A percentile compares a stretch with the other conserved stretches of the same genome.
phyloP scores from a whole-genome alignment of 805 yeast genomes.

The Wickerhamiella domercqiae region DNA sequence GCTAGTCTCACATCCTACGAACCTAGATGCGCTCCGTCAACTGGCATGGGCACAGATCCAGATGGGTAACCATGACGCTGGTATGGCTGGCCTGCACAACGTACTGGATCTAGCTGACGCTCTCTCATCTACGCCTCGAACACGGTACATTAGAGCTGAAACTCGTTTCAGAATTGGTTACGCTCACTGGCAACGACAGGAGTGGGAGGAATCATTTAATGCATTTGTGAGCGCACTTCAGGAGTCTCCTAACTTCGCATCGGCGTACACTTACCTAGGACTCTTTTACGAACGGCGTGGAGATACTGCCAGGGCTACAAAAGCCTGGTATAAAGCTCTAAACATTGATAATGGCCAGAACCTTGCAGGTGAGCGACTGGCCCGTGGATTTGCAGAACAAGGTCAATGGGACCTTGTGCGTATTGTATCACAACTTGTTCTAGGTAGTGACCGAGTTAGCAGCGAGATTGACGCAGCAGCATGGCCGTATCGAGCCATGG shows the following conservation, averaged over 20 bases:
- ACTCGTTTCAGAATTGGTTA: constrained; percentile 63
- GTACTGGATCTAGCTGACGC: constrained; percentile 30
- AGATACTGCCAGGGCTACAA: constrained; percentile 57
- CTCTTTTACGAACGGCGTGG: constrained; percentile 42
- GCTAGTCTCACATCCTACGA: constrained; percentile 32
- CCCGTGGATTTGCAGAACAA: constrained; percentile 47
- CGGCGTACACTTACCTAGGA: constrained; percentile 74
- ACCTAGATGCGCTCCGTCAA: constrained; percentile 49
- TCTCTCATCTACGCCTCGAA: constrained; percentile 32
- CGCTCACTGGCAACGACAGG: constrained; percentile 30
- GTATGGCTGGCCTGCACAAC: constrained; percentile 27
- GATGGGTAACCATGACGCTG: constrained; percentile 34
- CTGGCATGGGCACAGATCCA: constrained; percentile 64
- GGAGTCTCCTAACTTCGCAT: constrained; percentile 48
- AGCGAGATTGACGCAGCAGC: constrained; percentile 9
- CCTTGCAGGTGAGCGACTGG: constrained; percentile 56
- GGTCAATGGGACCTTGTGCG: constrained; percentile 80
- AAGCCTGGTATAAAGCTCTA: constrained; percentile 79
- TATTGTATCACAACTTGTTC: constrained; percentile 48
- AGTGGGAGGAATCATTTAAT: constrained; percentile 35
- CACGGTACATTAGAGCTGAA: constrained; percentile 45
- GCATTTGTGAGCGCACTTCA: constrained; percentile 44
- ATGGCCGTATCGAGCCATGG: constrained; percentile 88
- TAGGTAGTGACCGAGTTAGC: constrained; percentile 41
- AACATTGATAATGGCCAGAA: constrained; percentile 70